Percentiles rank a stretch among this genome's conserved stretches.
Evolutionary conservation across 1,284 basidiomycete species (phyloP).

Genomic region (Papiliotrema fonsecae): DNA sequence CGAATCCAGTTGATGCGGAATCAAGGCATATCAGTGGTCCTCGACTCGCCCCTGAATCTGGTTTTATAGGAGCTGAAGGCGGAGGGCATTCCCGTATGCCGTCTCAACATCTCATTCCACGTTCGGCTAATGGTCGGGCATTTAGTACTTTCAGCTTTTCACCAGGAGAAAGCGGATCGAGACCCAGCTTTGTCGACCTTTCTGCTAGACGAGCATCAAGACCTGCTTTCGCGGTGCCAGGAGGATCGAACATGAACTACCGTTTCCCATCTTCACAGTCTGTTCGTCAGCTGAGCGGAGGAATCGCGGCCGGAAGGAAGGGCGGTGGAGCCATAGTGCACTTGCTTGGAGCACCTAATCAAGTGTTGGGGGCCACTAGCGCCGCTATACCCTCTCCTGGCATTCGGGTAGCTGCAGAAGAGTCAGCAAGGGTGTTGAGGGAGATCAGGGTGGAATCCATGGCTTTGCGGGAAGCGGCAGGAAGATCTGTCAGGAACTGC

Average conservation of each 20-base stretch:
- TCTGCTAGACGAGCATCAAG: slow-evolving; percentile 29
- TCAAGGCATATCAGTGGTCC: not conserved
- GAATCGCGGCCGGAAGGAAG: slow-evolving; percentile 6
- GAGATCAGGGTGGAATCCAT: not conserved
- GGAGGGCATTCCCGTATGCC: slow-evolving; percentile 14
- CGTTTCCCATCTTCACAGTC: slow-evolving; percentile 36
- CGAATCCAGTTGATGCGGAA: no score
- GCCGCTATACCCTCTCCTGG: slow-evolving; percentile 10
- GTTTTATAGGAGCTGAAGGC: not conserved
- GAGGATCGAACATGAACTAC: slow-evolving; percentile 11
- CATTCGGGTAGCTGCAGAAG: not conserved
- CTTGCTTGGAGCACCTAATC: slow-evolving; percentile 28
- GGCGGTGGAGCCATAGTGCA: slow-evolving; percentile 32
- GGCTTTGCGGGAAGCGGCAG: not conserved
- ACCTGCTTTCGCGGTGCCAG: slow-evolving; percentile 9
- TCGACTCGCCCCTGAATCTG: slow-evolving; percentile 5
- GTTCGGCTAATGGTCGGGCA: no score
- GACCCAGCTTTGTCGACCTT: slow-evolving; percentile 33
- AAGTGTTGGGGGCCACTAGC: slow-evolving; percentile 19
- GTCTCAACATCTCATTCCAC: slow-evolving; percentile 14
- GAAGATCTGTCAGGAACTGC: not conserved
- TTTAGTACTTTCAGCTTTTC: no score
- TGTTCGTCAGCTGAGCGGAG: slow-evolving; percentile 3
- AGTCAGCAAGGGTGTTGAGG: not conserved
- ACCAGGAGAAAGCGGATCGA: no score